A percentile compares a stretch with the other conserved stretches of the same genome.
phyloP scores from a whole-genome alignment of 371 early-diverging fungal species.

The Apophysomyces variabilis region DNA sequence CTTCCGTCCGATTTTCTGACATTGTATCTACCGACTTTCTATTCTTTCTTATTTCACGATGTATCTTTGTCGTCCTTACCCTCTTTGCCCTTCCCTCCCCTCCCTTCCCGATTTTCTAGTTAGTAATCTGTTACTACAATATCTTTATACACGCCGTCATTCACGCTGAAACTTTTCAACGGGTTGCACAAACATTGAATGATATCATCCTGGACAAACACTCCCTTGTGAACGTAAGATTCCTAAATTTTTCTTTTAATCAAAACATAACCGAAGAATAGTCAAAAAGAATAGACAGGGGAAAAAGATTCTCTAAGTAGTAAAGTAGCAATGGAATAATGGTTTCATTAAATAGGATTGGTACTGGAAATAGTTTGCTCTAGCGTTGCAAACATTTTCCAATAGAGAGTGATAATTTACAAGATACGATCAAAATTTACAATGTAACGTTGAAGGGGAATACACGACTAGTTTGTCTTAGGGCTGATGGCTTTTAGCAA shows the following conservation, averaged over 20 bases:
- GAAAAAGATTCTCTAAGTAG: neutral
- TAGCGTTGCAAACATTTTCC: too few relatives aligned
- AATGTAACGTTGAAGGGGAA: neutral
- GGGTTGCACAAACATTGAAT: conserved; percentile 1
- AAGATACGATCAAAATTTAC: conserved; percentile 6
- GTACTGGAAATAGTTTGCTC: too few relatives aligned
- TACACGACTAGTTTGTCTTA: conserved; percentile 9
- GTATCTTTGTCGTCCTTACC: neutral
- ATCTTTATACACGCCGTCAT: neutral
- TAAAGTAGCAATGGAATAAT: neutral
- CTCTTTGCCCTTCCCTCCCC: neutral
- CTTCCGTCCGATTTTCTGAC: too few relatives aligned
- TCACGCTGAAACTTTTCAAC: neutral
- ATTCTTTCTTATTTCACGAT: neutral
- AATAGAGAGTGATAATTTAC: neutral
- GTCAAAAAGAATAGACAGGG: neutral
- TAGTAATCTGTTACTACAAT: neutral
- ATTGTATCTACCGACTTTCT: too few relatives aligned
- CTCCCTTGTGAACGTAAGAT: neutral
- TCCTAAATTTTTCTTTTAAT: too few relatives aligned
- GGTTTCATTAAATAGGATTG: too few relatives aligned
- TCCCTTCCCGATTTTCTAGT: neutral
- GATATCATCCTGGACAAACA: neutral
- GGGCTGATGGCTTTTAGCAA: conserved; percentile 27
- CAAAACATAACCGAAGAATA: too few relatives aligned